Conservation (phyloP, 176 grass and related monocot species). For the Hordeum vulgare region MorexV3_pseudomolecules_assembly NC_058522.1:418269589-418270088, state of each 20-base stretch:
- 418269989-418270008: constrained; percentile 34
- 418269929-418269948: neutral
- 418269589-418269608: constrained; percentile 14
- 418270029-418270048: constrained; percentile 77
- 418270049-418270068: constrained; percentile 77
- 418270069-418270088: constrained; percentile 86
- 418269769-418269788: neutral
- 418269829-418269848: constrained; percentile 95
- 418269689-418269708: constrained; percentile 86
- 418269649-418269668: constrained; percentile 70
- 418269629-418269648: constrained; percentile 87
- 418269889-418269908: neutral
- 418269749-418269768: neutral
- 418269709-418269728: constrained; percentile 42
- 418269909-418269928: neutral
- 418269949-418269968: neutral
- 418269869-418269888: constrained; percentile 48
- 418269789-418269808: constrained; percentile 96
- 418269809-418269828: constrained; percentile 91
- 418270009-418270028: constrained; percentile 76
- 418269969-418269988: neutral
- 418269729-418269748: neutral
- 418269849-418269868: constrained; percentile 89
- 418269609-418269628: constrained; percentile 89
- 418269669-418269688: constrained; percentile 81